Evolutionary conservation across 108 stramenopile species (phyloP).

Genomic region (Seminavis robusta): DNA sequence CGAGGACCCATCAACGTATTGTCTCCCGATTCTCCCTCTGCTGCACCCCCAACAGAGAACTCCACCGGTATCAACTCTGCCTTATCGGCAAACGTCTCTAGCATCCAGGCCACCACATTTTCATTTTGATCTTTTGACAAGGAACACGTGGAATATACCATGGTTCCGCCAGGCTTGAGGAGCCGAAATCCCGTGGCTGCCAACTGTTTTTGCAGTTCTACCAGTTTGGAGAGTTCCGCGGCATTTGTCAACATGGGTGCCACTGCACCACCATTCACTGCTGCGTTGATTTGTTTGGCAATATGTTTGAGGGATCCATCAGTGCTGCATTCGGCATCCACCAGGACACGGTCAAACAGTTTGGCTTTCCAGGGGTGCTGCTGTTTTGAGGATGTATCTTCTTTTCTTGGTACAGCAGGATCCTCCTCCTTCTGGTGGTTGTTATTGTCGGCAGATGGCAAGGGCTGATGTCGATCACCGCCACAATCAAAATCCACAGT

Average conservation of each 20-base stretch:
- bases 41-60: constrained; percentile 14
- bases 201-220: constrained; percentile 75
- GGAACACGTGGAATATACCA: constrained; percentile 94
- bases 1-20: constrained; percentile 33
- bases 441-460: constrained; percentile 1
- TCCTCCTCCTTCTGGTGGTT: not conserved
- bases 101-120: constrained; percentile 73
- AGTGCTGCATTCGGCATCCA: constrained; percentile 94
- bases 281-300: constrained; percentile 33
- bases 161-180: constrained; percentile 68
- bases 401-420: not conserved
- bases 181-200: constrained; percentile 70
- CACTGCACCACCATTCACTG: not conserved
- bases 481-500: constrained; percentile 7
- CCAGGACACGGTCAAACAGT: constrained; percentile 83
- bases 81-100: constrained; percentile 33
- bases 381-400: not conserved
- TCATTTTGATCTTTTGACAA: constrained; percentile 87
- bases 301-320: constrained; percentile 87
- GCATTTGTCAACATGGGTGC: constrained; percentile 36
- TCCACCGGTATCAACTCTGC: constrained; percentile 51
- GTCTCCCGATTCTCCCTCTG: not conserved
- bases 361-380: constrained; percentile 1
- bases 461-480: not conserved
- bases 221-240: constrained; percentile 48